A percentile compares a stretch with the other conserved stretches of the same genome.
phyloP scores from a whole-genome alignment of 768 basidiomycete genomes.

The Leccinum imitatum region DNA sequence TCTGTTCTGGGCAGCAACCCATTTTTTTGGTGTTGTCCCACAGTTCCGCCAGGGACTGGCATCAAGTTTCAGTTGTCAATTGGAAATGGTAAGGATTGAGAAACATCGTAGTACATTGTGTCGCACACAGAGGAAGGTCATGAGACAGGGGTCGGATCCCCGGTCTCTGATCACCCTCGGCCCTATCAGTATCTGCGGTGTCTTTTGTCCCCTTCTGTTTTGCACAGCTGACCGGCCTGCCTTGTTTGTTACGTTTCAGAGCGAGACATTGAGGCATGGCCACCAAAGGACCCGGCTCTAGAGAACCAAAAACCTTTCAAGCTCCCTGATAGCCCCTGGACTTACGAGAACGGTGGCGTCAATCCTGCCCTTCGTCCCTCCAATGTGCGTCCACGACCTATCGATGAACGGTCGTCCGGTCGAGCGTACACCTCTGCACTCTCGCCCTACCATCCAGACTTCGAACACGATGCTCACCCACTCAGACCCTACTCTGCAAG shows the following conservation, averaged over 20 bases:
- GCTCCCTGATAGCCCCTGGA: constrained; percentile 75
- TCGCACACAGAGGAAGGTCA: constrained; percentile 9
- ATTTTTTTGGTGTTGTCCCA: constrained; percentile 85
- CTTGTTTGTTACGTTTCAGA: constrained; percentile 29
- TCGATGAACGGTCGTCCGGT: constrained; percentile 20
- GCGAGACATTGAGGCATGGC: constrained; percentile 53
- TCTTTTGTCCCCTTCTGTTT: neutral
- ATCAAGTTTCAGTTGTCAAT: constrained; percentile 72
- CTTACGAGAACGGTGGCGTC: constrained; percentile 72
- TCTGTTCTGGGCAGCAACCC: constrained; percentile 76
- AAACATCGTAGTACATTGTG: constrained; percentile 32
- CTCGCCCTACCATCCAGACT: constrained; percentile 80
- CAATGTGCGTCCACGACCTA: constrained; percentile 41
- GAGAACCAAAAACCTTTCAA: constrained; percentile 40
- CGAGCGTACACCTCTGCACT: constrained; percentile 46
- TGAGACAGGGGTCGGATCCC: neutral
- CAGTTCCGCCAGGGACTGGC: constrained; percentile 63
- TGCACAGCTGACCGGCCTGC: constrained; percentile 11
- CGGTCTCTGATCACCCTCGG: neutral
- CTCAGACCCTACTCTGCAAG: constrained; percentile 19
- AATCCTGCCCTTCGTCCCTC: constrained; percentile 77
- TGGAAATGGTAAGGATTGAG: constrained; percentile 73
- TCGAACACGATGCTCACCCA: constrained; percentile 37
- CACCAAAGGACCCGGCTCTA: constrained; percentile 63
- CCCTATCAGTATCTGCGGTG: constrained; percentile 8